Conservation (phyloP, 1,284 basidiomycete genomes). For the Tetrapyrgos nigripes region DNA sequence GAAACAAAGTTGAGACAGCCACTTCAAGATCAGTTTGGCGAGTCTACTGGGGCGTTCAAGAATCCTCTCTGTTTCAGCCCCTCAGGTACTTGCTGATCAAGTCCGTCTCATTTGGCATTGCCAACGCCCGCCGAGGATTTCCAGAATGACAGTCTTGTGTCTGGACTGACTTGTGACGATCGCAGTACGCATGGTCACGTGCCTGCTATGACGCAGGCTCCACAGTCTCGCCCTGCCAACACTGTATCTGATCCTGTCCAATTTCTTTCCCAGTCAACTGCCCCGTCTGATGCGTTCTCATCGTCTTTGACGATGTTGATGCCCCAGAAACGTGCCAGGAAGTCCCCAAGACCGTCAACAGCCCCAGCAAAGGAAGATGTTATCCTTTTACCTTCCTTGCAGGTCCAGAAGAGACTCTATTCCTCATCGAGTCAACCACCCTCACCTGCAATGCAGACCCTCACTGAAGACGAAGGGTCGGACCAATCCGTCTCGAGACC, state of each 20-base stretch:
- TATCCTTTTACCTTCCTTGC: constrained; percentile 15
- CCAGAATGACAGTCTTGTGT: too few species aligned
- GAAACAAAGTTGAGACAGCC: too few species aligned
- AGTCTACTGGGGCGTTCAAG: too few species aligned
- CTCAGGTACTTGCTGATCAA: too few species aligned
- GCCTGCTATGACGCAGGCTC: too few species aligned
- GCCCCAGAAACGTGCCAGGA: constrained; percentile 17
- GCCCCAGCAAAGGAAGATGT: constrained; percentile 20
- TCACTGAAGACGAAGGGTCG: constrained; percentile 18
- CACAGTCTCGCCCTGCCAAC: background rate
- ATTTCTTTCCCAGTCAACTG: background rate
- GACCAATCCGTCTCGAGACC: constrained; percentile 13
- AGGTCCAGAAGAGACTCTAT: background rate
- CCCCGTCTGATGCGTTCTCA: constrained; percentile 3
- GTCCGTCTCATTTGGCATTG: too few species aligned
- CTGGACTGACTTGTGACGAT: too few species aligned
- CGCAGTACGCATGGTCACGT: too few species aligned
- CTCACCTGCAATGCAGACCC: constrained; percentile 13
- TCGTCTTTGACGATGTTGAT: constrained; percentile 3
- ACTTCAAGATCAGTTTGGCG: too few species aligned
- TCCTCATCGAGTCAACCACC: background rate
- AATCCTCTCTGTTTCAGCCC: too few species aligned
- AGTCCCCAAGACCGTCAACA: constrained; percentile 19
- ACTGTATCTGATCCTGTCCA: background rate
- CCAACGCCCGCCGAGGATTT: too few species aligned